Evolutionary conservation across 176 grass and related monocot species (phyloP), one percentile per base, ranked within the genome.

Genomic region (Eremochloa ophiuroides): DNA sequence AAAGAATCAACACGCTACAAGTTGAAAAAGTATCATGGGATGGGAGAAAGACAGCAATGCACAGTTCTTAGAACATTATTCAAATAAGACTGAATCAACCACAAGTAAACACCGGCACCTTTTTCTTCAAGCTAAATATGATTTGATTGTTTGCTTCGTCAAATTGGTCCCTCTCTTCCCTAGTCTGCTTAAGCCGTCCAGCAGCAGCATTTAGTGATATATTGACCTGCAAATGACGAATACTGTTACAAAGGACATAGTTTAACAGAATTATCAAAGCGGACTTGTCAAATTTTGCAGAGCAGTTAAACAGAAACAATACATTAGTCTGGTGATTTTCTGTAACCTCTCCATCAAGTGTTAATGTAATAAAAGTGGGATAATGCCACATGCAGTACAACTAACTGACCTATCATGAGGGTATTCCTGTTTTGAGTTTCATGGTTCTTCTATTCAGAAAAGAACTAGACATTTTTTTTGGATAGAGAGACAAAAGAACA

Each of bases 111-210:
- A 79, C 26, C 7, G 25, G 17, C 72, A 98, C 96, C 96, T 98
- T 98, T 33, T 82, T 84, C 88, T 98, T 95, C 65, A 98, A 77
- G 80, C 85, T 89, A 61, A 95, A 69, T 55, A 98, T 79, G 61
- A 98, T 85, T 83, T 95, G 88, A 68, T 89, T 91, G 81, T 92
- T 98, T 80, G 96, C 93, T 85, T 98, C 92, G 51, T 98, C 93
- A 86, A 98, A 98, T 87, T 98, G 90, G 40, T 98, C 90, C 65
- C 93, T 95, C 83, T 95, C 96, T 81, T 98, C 96, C 85, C 87
- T 93, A 69, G 93, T 95, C 84, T 87, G 93, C 62, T 98, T 98
- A 39, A 98, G 88, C 50, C 85, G 81, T 61, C 76, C 81, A 55
- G 82, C 74, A 84, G 88, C 79, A 51, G 82, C 86, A 47, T 89